Conservation (phyloP, 805 yeast species). For the Saccharomycopsis vini region DNA sequence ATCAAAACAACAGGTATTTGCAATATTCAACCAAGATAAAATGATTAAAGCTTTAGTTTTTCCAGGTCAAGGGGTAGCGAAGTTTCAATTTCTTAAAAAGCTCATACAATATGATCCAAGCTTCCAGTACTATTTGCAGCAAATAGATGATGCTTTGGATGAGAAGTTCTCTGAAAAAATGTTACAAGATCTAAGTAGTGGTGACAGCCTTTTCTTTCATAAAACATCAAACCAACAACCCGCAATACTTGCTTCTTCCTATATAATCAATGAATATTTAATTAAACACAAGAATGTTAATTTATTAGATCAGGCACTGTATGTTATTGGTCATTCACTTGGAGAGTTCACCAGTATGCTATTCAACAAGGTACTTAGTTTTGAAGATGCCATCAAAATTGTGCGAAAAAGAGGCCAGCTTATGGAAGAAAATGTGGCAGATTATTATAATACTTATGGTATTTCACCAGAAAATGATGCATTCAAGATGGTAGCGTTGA, state of each 20-base stretch:
- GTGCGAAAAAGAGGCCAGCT: conserved; percentile 13
- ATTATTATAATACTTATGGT: not conserved
- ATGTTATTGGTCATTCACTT: conserved; percentile 17
- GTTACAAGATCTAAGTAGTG: not conserved
- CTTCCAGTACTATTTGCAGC: conserved; percentile 1
- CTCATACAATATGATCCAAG: conserved; percentile 2
- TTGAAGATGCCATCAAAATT: conserved; percentile 5
- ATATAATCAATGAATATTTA: conserved; percentile 7
- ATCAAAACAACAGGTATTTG: too few species aligned
- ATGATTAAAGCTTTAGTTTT: conserved; percentile 14
- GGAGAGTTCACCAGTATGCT: conserved; percentile 17
- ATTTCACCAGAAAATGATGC: conserved; percentile 1
- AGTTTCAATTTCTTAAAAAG: conserved; percentile 9
- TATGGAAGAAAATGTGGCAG: conserved; percentile 11
- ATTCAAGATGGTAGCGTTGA: conserved; percentile 11
- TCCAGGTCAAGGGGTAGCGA: conserved; percentile 19
- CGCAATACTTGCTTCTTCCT: conserved; percentile 12
- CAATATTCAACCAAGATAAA: too few species aligned
- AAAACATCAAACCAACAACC: conserved; percentile 16
- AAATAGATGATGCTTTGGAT: conserved; percentile 4
- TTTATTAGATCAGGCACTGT: conserved; percentile 2
- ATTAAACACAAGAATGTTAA: not conserved
- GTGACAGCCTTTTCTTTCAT: conserved; percentile 3
- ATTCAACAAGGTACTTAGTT: conserved; percentile 7
- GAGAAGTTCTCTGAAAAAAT: conserved; percentile 2